These are phyloP conservation scores for Neurospora africana DNA, from an alignment of 495 filamentous ascomycete genomes.

Conservation along the genomic window DNA sequence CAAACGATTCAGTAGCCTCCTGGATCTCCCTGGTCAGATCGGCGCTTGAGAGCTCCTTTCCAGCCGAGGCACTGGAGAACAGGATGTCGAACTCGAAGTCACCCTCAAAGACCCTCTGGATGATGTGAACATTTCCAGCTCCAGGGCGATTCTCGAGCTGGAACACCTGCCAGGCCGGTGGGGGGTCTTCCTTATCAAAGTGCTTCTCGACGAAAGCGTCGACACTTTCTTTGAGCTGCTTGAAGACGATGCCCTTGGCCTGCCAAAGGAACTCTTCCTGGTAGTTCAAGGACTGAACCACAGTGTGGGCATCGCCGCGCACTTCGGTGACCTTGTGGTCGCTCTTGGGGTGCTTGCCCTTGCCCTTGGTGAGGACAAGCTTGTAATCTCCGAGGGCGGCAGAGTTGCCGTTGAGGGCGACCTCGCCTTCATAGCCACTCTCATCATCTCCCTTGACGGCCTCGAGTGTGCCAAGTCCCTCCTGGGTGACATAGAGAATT, in stretches of 20 bases:
- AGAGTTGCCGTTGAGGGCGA: conserved; percentile 66
- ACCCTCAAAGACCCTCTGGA: conserved; percentile 90
- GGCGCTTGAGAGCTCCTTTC: conserved; percentile 46
- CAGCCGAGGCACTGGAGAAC: conserved; percentile 71
- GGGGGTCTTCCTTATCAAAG: conserved; percentile 60
- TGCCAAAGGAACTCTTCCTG: conserved; percentile 73
- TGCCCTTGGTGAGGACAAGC: conserved; percentile 63
- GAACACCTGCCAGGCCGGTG: conserved; percentile 79
- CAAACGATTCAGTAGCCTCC: conserved; percentile 54
- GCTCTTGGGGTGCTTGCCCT: conserved; percentile 53
- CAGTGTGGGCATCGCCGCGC: conserved; percentile 59
- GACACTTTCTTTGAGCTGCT: conserved; percentile 65
- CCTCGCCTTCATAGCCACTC: conserved; percentile 53
- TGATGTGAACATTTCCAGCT: conserved; percentile 71
- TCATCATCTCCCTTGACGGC: conserved; percentile 40
- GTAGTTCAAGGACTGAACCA: conserved; percentile 61
- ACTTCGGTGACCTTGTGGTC: conserved; percentile 45
- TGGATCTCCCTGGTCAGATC: conserved; percentile 61
- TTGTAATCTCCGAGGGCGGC: conserved; percentile 74
- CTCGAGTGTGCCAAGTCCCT: conserved; percentile 55
- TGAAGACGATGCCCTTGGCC: conserved; percentile 69
- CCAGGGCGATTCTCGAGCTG: conserved; percentile 60
- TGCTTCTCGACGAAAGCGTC: conserved; percentile 52
- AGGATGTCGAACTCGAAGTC: conserved; percentile 90
- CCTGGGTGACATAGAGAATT: conserved; percentile 69